Evolutionary conservation across 2,329 filamentous ascomycete species (phyloP).

Genomic region (Uncinocarpus reesii): DNA sequence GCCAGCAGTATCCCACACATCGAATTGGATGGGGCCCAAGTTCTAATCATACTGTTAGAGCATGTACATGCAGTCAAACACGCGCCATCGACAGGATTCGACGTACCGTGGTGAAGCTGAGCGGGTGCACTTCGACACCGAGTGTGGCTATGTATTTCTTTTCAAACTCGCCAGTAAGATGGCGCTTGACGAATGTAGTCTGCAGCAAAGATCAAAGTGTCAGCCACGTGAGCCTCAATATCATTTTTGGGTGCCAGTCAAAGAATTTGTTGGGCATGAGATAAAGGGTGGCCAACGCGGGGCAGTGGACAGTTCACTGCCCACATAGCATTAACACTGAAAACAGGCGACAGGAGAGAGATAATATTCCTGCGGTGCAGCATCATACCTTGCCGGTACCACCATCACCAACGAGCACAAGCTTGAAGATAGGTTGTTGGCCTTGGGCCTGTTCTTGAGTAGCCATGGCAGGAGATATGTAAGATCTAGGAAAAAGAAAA

Average conservation of each 20-base stretch:
- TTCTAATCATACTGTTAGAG: constrained; percentile 45
- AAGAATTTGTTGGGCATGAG: neutral
- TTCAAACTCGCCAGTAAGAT: constrained; percentile 99
- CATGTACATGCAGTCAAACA: neutral
- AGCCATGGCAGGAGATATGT: constrained; percentile 49
- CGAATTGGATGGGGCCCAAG: constrained; percentile 93
- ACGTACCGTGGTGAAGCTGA: constrained; percentile 94
- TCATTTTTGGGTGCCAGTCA: neutral
- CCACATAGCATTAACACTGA: constrained; percentile 10
- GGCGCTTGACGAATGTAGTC: constrained; percentile 99
- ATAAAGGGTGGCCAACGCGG: constrained; percentile 8
- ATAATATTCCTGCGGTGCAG: neutral
- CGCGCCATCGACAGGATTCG: constrained; percentile 19
- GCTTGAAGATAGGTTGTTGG: constrained; percentile 92
- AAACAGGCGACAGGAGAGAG: neutral
- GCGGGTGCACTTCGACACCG: constrained; percentile 98
- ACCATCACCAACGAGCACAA: constrained; percentile 97
- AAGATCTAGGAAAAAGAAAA: constrained; percentile 2
- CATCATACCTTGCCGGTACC: constrained; percentile 91
- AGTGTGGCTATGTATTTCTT: constrained; percentile 99
- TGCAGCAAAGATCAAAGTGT: constrained; percentile 34
- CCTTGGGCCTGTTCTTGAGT: constrained; percentile 30
- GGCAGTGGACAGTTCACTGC: constrained; percentile 5
- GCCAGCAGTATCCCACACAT: constrained; percentile 98
- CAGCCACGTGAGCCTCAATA: neutral